Base-by-base conservation (phyloP, 129 eudicot species). In the Chrysanthemum seticuspe region DNA sequence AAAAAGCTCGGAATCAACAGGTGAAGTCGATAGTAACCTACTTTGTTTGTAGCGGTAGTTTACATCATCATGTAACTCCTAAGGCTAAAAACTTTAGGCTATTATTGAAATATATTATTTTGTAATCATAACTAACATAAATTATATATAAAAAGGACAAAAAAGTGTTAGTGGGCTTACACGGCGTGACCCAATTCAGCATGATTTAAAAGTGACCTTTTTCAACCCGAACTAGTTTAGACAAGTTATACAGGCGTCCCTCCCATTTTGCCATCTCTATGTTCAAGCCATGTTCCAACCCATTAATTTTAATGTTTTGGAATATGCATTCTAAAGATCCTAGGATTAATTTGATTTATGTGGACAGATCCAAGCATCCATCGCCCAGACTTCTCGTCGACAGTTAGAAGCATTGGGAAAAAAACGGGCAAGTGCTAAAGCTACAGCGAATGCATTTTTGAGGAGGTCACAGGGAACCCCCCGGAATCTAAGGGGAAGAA, bases 321-420 rank as follows among this genome's bases (percentile, higher is more conserved):
- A 62, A 62, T 62, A 40, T 40, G 10, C 63, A 74, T 29, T 49
- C 62, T 62, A 6, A 11, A 13, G 13, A 60, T 61, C 23, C 50
- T 72, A 59, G 14, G 15, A 60, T 65, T 62, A 18, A 53, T 13
- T 66, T 54, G 60, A 58, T 29, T 60, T 31, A 48, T 13, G 12
- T 77, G 58, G 15, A 70, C 88, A 93, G 98, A 93, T 93, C 59
- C 98, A 93, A 84, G 97, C 84, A 61, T 83, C 89, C 13, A 87
- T 93, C 64, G 97, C 98, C 44, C 89, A 93, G 74, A 93, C 98
- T 50, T 78, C 82, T 23, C 85, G 85, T 11, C 86, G 98, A 19
- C 98, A 93, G 73, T 70, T 92, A 52, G 98, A 93, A 81, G 98
- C 96, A 76, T 72, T 93, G 75, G 95, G 92, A 34, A 90, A 76